phyloP scores from a whole-genome alignment of 192 early-diverging fungal genomes.

The Lobosporangium transversale region DNA sequence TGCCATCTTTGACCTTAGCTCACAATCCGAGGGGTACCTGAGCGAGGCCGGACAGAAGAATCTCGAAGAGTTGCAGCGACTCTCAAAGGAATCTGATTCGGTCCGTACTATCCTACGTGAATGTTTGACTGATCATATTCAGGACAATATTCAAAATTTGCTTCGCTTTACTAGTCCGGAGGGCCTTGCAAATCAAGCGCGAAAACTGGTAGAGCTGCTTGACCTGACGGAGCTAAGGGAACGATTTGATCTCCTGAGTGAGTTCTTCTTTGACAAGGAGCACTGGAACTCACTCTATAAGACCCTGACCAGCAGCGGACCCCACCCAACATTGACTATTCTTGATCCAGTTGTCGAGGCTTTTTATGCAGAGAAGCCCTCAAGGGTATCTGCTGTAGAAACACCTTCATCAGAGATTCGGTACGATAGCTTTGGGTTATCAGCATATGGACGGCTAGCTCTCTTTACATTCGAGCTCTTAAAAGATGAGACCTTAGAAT shows the following conservation, averaged over 20 bases:
- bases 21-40: constrained; percentile 20
- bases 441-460: constrained; percentile 55
- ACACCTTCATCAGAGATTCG: neutral
- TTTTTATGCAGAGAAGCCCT: constrained; percentile 24
- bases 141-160: constrained; percentile 48
- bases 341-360: constrained; percentile 38
- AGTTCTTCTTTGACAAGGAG: constrained; percentile 46
- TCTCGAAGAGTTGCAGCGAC: constrained; percentile 17
- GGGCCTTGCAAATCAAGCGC: constrained; percentile 54
- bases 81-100: constrained; percentile 35
- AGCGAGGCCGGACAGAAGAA: constrained; percentile 12
- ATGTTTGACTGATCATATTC: constrained; percentile 36
- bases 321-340: constrained; percentile 28
- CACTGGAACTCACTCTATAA: constrained; percentile 55
- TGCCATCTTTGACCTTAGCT: constrained; percentile 37
- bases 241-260: constrained; percentile 18
- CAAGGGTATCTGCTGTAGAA: neutral
- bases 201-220: constrained; percentile 44
- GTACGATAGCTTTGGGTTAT: constrained; percentile 64
- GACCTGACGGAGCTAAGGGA: constrained; percentile 27
- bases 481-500: constrained; percentile 26
- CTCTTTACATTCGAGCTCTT: constrained; percentile 57
- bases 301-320: constrained; percentile 37
- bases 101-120: constrained; percentile 26
- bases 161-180: constrained; percentile 55